Percentiles rank a stretch among this genome's conserved stretches.
These are phyloP conservation scores for Phytophthora tentaculata DNA, from an alignment of 352 stramenopile genomes.

Conservation along the genomic window DNA sequence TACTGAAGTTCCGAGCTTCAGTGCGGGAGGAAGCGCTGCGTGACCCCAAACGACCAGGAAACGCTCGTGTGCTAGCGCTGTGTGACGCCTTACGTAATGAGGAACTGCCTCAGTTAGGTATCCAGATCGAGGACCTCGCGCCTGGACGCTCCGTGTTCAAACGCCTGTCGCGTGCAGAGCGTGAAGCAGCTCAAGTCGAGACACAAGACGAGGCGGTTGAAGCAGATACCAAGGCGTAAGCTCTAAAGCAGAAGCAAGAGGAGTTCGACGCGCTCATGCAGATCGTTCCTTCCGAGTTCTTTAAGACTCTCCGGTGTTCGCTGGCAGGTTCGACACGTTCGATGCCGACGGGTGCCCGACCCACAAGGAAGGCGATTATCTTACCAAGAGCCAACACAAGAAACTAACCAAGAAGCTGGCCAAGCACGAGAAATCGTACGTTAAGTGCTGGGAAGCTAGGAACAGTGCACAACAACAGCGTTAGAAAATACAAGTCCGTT, in stretches of 20 bases:
- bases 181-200: conserved; percentile 31
- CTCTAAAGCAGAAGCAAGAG: conserved; percentile 48
- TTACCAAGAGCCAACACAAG: conserved; percentile 79
- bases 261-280: conserved; percentile 73
- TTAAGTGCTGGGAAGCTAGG: conserved; percentile 58
- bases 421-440: conserved; percentile 74
- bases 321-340: conserved; percentile 56
- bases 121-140: conserved; percentile 75
- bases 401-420: conserved; percentile 78
- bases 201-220: conserved; percentile 10
- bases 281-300: conserved; percentile 62
- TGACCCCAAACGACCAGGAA: conserved; percentile 47
- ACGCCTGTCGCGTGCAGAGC: conserved; percentile 49
- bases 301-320: conserved; percentile 54
- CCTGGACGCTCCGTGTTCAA: conserved; percentile 71
- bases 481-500: too few species aligned
- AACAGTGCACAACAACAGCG: too few species aligned
- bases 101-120: conserved; percentile 55
- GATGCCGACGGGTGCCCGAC: conserved; percentile 65
- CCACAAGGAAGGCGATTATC: conserved; percentile 44
- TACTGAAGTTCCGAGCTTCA: conserved; percentile 68
- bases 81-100: conserved; percentile 72
- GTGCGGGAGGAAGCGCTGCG: conserved; percentile 64
- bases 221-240: conserved; percentile 2
- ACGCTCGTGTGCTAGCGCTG: conserved; percentile 54